Evolutionary conservation across 208 protist genomes (phyloP).

Genomic region (Leishmania guyanensis): DNA sequence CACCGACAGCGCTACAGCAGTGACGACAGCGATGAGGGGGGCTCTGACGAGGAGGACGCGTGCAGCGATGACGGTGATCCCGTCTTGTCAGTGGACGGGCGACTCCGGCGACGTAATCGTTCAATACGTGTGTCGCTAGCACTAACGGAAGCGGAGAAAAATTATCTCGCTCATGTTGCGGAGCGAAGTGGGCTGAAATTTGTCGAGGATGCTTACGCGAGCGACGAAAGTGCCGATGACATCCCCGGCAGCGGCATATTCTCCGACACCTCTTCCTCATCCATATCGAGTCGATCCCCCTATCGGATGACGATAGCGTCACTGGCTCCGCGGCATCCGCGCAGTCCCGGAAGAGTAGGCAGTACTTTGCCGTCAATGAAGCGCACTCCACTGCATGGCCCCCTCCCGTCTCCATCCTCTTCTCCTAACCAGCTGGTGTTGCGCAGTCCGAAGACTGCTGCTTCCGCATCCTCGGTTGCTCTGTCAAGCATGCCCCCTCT

Average conservation of each 20-base stretch:
- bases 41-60: conserved; percentile 7
- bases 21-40: neutral
- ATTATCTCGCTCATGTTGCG: conserved; percentile 22
- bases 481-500: neutral
- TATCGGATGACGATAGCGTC: neutral
- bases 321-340: neutral
- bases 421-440: neutral
- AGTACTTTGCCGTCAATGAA: neutral
- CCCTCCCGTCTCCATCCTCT: neutral
- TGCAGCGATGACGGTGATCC: conserved; percentile 11
- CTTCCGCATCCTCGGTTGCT: neutral
- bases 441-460: neutral
- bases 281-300: neutral
- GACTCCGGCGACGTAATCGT: neutral
- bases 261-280: neutral
- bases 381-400: conserved; percentile 15
- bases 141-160: conserved; percentile 27
- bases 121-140: conserved; percentile 13
- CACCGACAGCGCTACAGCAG: conserved; percentile 4
- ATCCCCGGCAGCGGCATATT: conserved; percentile 1
- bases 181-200: conserved; percentile 36
- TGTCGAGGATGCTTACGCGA: conserved; percentile 43
- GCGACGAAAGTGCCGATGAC: conserved; percentile 8
- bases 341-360: neutral
- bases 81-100: neutral